Evolutionary conservation across 345 rosid genomes (phyloP).

Genomic region (Euphorbia lathyris): DNA sequence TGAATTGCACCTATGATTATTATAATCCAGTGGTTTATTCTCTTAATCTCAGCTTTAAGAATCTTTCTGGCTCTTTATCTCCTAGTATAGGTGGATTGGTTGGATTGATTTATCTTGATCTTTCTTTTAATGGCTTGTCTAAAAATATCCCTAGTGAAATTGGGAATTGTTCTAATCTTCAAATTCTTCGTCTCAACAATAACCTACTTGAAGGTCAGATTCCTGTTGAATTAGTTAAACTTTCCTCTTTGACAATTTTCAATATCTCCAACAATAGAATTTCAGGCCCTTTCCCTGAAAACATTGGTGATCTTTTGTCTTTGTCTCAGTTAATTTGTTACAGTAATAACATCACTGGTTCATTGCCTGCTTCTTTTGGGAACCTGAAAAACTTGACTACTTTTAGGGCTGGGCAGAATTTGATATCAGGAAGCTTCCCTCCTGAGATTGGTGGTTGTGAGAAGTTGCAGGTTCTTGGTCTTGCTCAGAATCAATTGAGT

Average conservation of each 20-base stretch:
- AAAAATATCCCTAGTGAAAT: slow-evolving; percentile 58
- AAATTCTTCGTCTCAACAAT: slow-evolving; percentile 53
- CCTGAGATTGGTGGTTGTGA: slow-evolving; percentile 63
- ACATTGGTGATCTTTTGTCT: slow-evolving; percentile 59
- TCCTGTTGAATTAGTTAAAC: slow-evolving; percentile 52
- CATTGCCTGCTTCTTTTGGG: slow-evolving; percentile 64
- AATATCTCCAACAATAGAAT: slow-evolving; percentile 69
- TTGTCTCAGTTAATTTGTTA: slow-evolving; percentile 59
- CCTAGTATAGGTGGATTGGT: slow-evolving; percentile 68
- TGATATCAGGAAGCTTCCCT: slow-evolving; percentile 80
- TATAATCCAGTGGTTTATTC: slow-evolving; percentile 44
- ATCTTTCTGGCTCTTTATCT: slow-evolving; percentile 71
- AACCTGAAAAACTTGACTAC: slow-evolving; percentile 49
- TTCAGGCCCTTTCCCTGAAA: slow-evolving; percentile 67
- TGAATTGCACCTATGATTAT: slow-evolving; percentile 46
- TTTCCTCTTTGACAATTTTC: slow-evolving; percentile 45
- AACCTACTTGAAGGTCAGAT: slow-evolving; percentile 56
- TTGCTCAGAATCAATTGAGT: slow-evolving; percentile 68
- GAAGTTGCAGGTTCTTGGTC: slow-evolving; percentile 67
- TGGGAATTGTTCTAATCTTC: slow-evolving; percentile 56
- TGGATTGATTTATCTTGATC: slow-evolving; percentile 56
- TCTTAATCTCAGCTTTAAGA: slow-evolving; percentile 53
- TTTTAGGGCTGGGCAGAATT: slow-evolving; percentile 81
- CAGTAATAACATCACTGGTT: slow-evolving; percentile 68
- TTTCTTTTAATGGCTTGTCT: slow-evolving; percentile 61